Evolutionary conservation across 768 basidiomycete genomes (phyloP).

Genomic region (Cyclocybe aegerita): DNA sequence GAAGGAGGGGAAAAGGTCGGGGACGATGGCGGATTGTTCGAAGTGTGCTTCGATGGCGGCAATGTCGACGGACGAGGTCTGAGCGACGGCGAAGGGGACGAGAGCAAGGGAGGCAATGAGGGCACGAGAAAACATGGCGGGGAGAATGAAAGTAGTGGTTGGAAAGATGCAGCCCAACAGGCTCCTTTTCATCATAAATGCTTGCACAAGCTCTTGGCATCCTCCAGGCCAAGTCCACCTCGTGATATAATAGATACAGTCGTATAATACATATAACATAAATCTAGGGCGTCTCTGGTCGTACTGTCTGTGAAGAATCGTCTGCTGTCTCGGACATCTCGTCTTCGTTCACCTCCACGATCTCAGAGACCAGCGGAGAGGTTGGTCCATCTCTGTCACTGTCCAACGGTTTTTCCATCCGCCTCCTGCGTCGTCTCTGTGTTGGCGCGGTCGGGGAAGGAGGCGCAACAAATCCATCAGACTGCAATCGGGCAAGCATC

Average conservation of each 20-base stretch:
- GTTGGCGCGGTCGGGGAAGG: constrained; percentile 48
- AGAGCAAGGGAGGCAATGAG: constrained; percentile 37
- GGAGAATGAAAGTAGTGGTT: constrained; percentile 16
- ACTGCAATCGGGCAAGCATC: constrained; percentile 74
- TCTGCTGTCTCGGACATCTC: constrained; percentile 9
- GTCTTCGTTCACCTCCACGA: constrained; percentile 24
- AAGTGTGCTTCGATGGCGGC: constrained; percentile 72
- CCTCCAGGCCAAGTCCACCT: constrained; percentile 1
- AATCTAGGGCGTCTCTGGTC: neutral
- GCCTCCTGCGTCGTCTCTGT: constrained; percentile 38
- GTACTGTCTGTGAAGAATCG: neutral
- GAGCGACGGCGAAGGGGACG: constrained; percentile 43
- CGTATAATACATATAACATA: constrained; percentile 3
- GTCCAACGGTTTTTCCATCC: constrained; percentile 28
- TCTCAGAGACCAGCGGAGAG: constrained; percentile 32
- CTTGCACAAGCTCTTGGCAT: constrained; percentile 1
- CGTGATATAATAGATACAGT: constrained; percentile 5
- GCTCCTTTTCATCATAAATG: neutral
- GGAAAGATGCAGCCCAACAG: neutral
- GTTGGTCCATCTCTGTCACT: constrained; percentile 26
- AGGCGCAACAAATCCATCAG: constrained; percentile 62
- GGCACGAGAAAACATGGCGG: constrained; percentile 32
- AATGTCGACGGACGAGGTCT: constrained; percentile 46
- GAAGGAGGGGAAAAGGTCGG: constrained; percentile 60
- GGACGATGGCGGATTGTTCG: constrained; percentile 56